Base-by-base conservation (phyloP, 805 yeast genomes). In the Spathaspora arborariae region DNA sequence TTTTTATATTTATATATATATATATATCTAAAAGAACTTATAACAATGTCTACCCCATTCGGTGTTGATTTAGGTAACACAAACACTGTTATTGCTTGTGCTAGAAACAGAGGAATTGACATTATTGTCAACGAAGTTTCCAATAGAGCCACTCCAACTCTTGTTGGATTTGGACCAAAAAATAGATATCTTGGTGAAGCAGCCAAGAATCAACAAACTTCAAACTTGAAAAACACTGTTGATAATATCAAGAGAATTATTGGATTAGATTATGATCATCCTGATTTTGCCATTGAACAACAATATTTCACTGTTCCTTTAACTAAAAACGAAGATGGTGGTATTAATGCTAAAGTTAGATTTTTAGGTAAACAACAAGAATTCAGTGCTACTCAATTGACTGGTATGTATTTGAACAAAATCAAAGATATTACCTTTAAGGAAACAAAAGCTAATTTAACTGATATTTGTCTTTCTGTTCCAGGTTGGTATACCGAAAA, bases 41-140 rank as follows among this genome's bases (percentile, higher is more conserved):
- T n/a, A n/a, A 70, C 47, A 37, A 90, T 89, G 96, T 87, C 96
- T 72, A 80, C 85, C 66, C 96, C 96, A 73, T 87, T 91, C 64
- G 99, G 99, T 78, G 84, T 94, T 72, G 99, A 94, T 82, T 85
- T 94, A 67, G 99, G 99, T 75, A 90, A 90, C 76, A 79, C 81
- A 78, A 87, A 81, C 79, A 83, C 96, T 54, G 97, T 92, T 58
- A 80, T 92, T 66, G 98, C 96, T 38, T 72, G 96, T 66, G 99
- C 99, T 53, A 86, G 92, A 70, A 94, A 92, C 82, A 85, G 98
- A 78, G 98, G 98, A 65, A 94, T 94, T 65, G 99, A 94, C 71
- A 85, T 94, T 62, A 88, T 94, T 62, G 98, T 94, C 74, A 94
- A 94, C 68, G 99, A 94, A 74, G 98, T 94, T 42, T 91, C 98